Conservation (phyloP, 768 basidiomycete genomes). For the Phylloporus scabripes region DNA sequence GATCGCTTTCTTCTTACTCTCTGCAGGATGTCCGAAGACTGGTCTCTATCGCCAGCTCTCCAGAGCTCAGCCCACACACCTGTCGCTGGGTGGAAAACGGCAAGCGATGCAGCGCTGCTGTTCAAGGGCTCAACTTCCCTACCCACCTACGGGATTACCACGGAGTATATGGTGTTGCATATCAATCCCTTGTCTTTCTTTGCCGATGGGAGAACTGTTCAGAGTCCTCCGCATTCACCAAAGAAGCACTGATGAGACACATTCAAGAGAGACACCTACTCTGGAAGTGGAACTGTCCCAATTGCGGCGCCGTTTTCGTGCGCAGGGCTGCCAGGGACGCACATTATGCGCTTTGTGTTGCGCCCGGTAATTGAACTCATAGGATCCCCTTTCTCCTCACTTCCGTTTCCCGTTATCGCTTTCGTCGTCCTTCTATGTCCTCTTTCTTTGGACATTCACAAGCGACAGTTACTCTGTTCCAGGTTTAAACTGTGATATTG, state of each 20-base stretch:
- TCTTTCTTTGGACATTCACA: not conserved
- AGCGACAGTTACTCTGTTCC: not conserved
- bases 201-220: conserved; percentile 25
- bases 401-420: not conserved
- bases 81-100: conserved; percentile 20
- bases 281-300: conserved; percentile 24
- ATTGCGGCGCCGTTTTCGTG: conserved; percentile 18
- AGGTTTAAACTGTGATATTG: not conserved
- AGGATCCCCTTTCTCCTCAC: not conserved
- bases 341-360: conserved; percentile 14
- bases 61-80: conserved; percentile 21
- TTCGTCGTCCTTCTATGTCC: not conserved
- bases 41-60: conserved; percentile 25
- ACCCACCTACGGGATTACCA: conserved; percentile 19
- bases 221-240: conserved; percentile 15
- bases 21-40: conserved; percentile 21
- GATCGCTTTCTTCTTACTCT: conserved; percentile 7
- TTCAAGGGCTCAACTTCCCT: conserved; percentile 17
- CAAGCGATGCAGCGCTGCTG: conserved; percentile 6
- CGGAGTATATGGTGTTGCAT: conserved; percentile 10
- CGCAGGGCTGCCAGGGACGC: conserved; percentile 14
- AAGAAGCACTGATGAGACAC: conserved; percentile 19
- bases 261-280: conserved; percentile 23
- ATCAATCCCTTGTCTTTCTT: conserved; percentile 6
- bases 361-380: not conserved